Evolutionary conservation across 2,329 filamentous ascomycete genomes (phyloP).

Genomic region (Xylariaceae sp.): DNA sequence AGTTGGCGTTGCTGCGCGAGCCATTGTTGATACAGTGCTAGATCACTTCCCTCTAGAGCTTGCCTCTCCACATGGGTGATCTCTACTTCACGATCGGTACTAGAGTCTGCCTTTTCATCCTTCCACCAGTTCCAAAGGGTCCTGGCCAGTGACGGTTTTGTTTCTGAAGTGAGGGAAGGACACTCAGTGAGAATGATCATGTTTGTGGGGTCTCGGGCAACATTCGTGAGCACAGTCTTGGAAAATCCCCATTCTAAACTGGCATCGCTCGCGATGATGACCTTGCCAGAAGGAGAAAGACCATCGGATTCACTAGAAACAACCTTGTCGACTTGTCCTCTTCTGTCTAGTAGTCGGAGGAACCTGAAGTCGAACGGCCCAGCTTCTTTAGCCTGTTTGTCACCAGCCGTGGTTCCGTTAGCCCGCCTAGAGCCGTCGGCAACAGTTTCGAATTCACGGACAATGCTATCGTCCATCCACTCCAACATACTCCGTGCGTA

Average conservation of each 20-base stretch:
- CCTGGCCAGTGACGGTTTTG: conserved; percentile 58
- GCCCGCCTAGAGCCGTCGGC: conserved; percentile 47
- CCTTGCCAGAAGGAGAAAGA: conserved; percentile 50
- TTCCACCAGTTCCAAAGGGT: conserved; percentile 79
- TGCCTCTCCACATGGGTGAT: conserved; percentile 59
- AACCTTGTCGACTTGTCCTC: conserved; percentile 72
- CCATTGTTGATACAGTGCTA: conserved; percentile 85
- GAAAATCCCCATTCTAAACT: conserved; percentile 96
- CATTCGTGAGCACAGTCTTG: conserved; percentile 67
- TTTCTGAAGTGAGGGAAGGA: conserved; percentile 44
- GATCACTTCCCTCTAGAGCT: conserved; percentile 70
- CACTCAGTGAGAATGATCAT: conserved; percentile 84
- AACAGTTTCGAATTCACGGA: conserved; percentile 81
- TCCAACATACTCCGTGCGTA: conserved; percentile 95
- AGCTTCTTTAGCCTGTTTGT: conserved; percentile 48
- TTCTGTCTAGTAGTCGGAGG: conserved; percentile 77
- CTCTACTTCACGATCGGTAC: conserved; percentile 47
- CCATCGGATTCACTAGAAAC: conserved; percentile 44
- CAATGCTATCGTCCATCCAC: conserved; percentile 97
- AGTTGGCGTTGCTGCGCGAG: conserved; percentile 83
- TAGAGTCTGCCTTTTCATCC: conserved; percentile 51
- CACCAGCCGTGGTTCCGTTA: conserved; percentile 42
- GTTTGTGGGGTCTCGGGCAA: conserved; percentile 76
- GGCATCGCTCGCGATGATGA: conserved; percentile 87
- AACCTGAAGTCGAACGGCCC: conserved; percentile 90